phyloP scores from a whole-genome alignment of 371 early-diverging fungal genomes.

The Smittium culicis region DNA sequence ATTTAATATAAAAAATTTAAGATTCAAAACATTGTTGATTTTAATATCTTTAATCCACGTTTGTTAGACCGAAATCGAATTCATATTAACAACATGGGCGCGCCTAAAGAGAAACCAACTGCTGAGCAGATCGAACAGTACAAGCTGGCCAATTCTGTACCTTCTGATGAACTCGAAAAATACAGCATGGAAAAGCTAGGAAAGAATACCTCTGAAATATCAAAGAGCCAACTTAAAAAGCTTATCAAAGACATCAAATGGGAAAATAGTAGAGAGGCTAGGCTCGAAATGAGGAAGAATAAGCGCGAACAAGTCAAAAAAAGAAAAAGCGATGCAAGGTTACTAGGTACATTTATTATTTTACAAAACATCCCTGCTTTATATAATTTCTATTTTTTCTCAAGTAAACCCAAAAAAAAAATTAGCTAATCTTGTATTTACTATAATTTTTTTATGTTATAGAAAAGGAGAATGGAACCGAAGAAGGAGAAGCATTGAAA shows the following conservation, averaged over 20 bases:
- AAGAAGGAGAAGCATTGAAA: not conserved
- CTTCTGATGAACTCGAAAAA: not conserved
- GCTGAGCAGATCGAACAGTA: not conserved
- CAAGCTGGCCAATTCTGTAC: not conserved
- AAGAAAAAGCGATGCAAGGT: not conserved
- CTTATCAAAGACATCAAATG: constrained; percentile 4
- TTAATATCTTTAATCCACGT: no score
- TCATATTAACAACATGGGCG: no score
- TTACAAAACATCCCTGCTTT: no score
- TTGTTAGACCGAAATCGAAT: no score
- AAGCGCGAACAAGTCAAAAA: not conserved
- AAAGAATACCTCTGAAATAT: not conserved
- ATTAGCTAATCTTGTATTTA: no score
- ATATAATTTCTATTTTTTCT: no score
- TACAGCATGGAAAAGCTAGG: constrained; percentile 1
- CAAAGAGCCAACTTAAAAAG: constrained; percentile 3
- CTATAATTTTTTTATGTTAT: no score
- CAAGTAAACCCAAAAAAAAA: no score
- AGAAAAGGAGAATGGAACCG: no score
- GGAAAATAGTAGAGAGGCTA: not conserved
- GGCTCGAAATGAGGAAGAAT: not conserved
- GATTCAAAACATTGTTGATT: no score
- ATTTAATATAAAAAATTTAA: no score
- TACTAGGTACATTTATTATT: not conserved
- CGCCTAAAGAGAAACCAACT: not conserved